phyloP scores from a whole-genome alignment of 2,329 filamentous ascomycete species.

The Ophiosphaerella narmari region DNA sequence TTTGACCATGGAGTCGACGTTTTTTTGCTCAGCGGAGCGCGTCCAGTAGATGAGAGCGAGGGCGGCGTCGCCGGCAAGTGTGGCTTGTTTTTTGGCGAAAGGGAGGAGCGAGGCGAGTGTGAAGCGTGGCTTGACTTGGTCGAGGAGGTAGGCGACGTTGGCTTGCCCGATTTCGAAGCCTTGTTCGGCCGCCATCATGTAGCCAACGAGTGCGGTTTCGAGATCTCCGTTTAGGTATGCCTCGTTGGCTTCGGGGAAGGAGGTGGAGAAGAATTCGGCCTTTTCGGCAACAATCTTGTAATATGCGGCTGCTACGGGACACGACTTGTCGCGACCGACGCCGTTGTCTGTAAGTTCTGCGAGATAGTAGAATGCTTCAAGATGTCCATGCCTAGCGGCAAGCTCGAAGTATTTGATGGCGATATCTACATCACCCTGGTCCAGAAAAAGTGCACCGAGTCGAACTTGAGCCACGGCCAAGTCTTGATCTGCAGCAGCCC shows the following conservation, averaged over 20 bases:
- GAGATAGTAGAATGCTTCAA: conserved; percentile 90
- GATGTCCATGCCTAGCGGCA: conserved; percentile 78
- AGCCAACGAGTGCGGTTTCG: conserved; percentile 78
- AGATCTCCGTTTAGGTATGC: conserved; percentile 79
- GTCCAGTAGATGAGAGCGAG: conserved; percentile 93
- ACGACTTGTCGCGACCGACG: conserved; percentile 78
- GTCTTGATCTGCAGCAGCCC: conserved; percentile 79
- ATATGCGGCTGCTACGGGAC: conserved; percentile 75
- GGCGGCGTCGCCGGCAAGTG: conserved; percentile 61
- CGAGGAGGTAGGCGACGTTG: conserved; percentile 85
- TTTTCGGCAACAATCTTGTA: conserved; percentile 91
- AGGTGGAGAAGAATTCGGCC: conserved; percentile 82
- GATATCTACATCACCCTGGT: conserved; percentile 80
- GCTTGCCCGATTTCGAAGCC: conserved; percentile 88
- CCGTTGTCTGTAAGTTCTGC: conserved; percentile 84
- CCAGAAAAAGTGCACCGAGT: conserved; percentile 81
- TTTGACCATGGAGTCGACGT: conserved; percentile 92
- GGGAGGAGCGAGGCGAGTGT: conserved; percentile 60
- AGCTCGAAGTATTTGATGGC: conserved; percentile 88
- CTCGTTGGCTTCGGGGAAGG: conserved; percentile 80
- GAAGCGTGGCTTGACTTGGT: conserved; percentile 60
- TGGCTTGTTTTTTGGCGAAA: conserved; percentile 48
- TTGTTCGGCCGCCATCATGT: conserved; percentile 88
- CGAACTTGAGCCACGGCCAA: conserved; percentile 80
- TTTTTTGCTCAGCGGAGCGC: conserved; percentile 87